Base-by-base conservation (phyloP, 2,329 filamentous ascomycete species). In the Malbranchea cinnamomea region DNA sequence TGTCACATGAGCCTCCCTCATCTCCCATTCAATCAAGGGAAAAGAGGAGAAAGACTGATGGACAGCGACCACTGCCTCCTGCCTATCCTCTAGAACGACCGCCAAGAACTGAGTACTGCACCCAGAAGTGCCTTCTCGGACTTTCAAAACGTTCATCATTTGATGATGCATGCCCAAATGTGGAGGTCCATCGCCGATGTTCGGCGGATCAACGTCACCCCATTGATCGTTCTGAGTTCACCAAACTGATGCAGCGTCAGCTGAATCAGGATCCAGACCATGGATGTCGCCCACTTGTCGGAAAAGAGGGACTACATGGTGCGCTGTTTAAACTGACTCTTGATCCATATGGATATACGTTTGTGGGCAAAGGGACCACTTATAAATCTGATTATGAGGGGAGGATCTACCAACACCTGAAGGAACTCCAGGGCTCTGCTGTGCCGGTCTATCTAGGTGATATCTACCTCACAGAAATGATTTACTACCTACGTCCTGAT, bases 51-150 rank as follows among this genome's bases (percentile, higher is more conserved):
- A 14, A n/a, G n/a, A n/a, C n/a, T n/a, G n/a, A n/a, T n/a, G n/a
- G 16, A 22, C 27, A 29, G 19, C 27, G 17, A 18, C 21, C 10
- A 17, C 20, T 18, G 15, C 21, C 18, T 21, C 14, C 21, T 22
- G 10, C 27, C 15, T 13, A 22, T 13, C 27, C 27, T 13, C 23
- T 20, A 20, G n/a, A 13, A 7, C 23, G 11, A 12, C 13, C 14
- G 23, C n/a, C 15, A 20, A 17, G 9, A 18, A 22, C 17, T 13
- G 17, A 18, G 14, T 29, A 22, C 30, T 31, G 18, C 23, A 22
- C 16, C 12, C 21, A 31, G 24, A 26, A 18, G 28, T 38, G 35
- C 33, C 35, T 35, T 15, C 4, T 23, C 30, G 25, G 36, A 39
- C 37, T 39, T 33, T 23, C n/a, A n/a, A n/a, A n/a, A n/a, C n/a